Percentiles rank a stretch among this genome's conserved stretches.
Conservation (phyloP, 495 filamentous ascomycete species). For the Neurospora sp. region DNA sequence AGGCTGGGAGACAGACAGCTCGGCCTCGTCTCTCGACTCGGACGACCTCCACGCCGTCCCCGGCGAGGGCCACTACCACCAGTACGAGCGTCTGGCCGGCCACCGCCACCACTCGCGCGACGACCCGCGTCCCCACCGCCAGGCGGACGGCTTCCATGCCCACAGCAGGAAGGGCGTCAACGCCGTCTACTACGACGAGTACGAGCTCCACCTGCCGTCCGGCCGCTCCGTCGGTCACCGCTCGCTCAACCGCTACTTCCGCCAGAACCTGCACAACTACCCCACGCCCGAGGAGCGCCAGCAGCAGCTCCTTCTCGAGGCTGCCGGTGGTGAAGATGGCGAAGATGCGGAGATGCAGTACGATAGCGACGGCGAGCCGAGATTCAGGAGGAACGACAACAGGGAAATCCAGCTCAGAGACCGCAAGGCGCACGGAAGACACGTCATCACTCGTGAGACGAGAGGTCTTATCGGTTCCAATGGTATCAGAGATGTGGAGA, state of each 20-base stretch:
- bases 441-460: constrained; percentile 16
- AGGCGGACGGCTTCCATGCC: constrained; percentile 62
- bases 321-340: constrained; percentile 16
- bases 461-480: constrained; percentile 14
- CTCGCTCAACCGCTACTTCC: constrained; percentile 73
- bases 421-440: constrained; percentile 11
- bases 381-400: constrained; percentile 1
- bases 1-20: constrained; percentile 84
- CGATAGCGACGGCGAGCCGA: constrained; percentile 11
- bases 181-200: constrained; percentile 79
- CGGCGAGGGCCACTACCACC: constrained; percentile 50
- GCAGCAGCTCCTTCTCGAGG: constrained; percentile 46
- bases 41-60: constrained; percentile 64
- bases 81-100: constrained; percentile 48
- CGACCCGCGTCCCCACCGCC: constrained; percentile 55
- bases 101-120: constrained; percentile 57
- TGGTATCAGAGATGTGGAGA: constrained; percentile 7
- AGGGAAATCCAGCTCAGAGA: neutral
- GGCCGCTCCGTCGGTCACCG: constrained; percentile 87
- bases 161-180: constrained; percentile 54
- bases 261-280: constrained; percentile 83
- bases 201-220: constrained; percentile 87
- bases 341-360: constrained; percentile 21
- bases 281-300: constrained; percentile 59
- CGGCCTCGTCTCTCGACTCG: constrained; percentile 70